phyloP scores from a whole-genome alignment of 306 rosid species.

The Casuarina cunninghamiana region DNA sequence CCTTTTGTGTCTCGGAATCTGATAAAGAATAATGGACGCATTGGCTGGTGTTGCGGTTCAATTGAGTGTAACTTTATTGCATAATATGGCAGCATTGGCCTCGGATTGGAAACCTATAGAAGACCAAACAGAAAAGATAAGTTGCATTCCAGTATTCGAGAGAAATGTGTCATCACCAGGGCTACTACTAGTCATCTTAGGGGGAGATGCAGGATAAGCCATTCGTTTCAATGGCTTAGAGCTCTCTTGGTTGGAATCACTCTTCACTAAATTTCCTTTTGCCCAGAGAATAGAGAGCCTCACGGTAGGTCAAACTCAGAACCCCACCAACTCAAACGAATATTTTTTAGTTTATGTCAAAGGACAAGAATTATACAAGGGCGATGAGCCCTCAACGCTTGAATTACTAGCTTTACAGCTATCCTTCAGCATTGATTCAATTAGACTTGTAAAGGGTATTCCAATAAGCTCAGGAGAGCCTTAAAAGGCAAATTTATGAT shows the following conservation, averaged over 20 bases:
- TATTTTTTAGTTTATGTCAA: too few relatives aligned
- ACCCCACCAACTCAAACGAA: too few relatives aligned
- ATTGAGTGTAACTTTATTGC: background rate
- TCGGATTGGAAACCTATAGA: background rate
- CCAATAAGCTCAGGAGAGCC: background rate
- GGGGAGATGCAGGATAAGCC: too few relatives aligned
- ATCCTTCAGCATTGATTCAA: background rate
- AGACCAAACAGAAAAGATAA: conserved; percentile 1
- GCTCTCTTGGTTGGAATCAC: background rate
- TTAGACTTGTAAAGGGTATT: background rate
- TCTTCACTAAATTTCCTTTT: background rate
- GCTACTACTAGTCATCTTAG: too few relatives aligned
- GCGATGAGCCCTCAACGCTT: background rate
- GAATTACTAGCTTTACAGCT: background rate
- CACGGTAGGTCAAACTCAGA: too few relatives aligned
- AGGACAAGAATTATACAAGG: too few relatives aligned
- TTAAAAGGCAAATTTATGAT: background rate
- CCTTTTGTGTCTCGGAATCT: background rate
- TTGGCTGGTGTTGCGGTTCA: conserved; percentile 1
- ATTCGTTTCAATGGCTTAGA: background rate
- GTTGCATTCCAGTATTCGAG: background rate
- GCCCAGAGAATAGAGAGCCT: background rate
- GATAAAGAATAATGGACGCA: background rate
- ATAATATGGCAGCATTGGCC: background rate
- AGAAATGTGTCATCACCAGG: background rate